phyloP scores from a whole-genome alignment of 2,329 filamentous ascomycete genomes.

The Colletotrichum sidae region DNA sequence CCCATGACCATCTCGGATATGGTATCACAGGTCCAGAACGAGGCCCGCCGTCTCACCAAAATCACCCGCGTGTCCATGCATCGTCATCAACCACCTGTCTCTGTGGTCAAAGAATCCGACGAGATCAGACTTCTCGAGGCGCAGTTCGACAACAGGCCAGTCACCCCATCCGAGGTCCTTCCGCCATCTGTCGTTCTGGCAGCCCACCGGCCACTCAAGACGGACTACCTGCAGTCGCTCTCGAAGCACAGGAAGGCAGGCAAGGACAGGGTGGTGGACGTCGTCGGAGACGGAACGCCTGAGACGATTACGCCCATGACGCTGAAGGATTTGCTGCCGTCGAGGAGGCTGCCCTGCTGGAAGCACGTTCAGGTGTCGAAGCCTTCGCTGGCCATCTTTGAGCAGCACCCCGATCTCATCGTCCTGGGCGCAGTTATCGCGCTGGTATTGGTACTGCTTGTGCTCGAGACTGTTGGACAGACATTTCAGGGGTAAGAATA shows the following conservation, averaged over 20 bases:
- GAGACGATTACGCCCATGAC: conserved; percentile 30
- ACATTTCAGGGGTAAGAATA: conserved; percentile 33
- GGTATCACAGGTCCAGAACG: conserved; percentile 13
- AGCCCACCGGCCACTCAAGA: conserved; percentile 30
- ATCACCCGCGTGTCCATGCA: conserved; percentile 15
- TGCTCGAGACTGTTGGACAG: conserved; percentile 30
- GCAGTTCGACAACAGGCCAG: conserved; percentile 32
- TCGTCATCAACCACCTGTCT: background rate
- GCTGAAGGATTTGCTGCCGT: conserved; percentile 21
- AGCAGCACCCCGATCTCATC: conserved; percentile 34
- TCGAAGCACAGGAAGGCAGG: conserved; percentile 7
- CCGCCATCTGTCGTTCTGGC: conserved; percentile 33
- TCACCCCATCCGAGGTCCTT: conserved; percentile 22
- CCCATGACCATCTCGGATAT: conserved; percentile 29
- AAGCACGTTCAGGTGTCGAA: conserved; percentile 17
- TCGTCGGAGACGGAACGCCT: conserved; percentile 30
- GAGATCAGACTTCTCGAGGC: conserved; percentile 14
- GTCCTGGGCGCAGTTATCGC: conserved; percentile 33
- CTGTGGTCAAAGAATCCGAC: background rate
- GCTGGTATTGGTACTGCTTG: conserved; percentile 24
- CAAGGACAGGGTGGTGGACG: conserved; percentile 34
- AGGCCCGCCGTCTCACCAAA: conserved; percentile 22
- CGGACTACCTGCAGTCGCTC: conserved; percentile 34
- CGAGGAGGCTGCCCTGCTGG: conserved; percentile 22
- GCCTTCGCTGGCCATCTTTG: conserved; percentile 15